Evolutionary conservation across 202 grass and related monocot species (phyloP).

Genomic region (Cymbopogon flexuosus): DNA sequence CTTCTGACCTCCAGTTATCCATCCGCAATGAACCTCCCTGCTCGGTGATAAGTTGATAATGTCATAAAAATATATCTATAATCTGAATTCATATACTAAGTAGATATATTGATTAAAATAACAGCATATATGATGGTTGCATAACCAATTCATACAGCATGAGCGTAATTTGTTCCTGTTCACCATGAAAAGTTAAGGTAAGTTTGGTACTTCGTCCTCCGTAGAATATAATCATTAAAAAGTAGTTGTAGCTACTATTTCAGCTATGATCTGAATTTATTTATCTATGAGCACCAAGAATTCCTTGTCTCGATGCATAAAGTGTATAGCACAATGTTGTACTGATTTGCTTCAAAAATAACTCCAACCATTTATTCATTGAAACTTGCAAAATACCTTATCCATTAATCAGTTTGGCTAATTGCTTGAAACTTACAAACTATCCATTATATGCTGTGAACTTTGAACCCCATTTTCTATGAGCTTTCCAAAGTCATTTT

Average conservation of each 20-base stretch:
- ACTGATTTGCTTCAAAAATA: neutral
- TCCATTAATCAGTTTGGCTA: no score
- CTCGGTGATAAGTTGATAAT: constrained; percentile 9
- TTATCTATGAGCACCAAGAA: neutral
- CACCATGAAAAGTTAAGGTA: neutral
- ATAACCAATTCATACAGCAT: neutral
- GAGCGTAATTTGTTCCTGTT: neutral
- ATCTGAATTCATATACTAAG: neutral
- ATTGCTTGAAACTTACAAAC: no score
- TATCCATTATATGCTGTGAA: neutral
- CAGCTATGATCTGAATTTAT: neutral
- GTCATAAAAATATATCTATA: neutral
- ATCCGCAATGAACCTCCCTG: constrained; percentile 65
- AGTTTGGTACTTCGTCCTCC: neutral
- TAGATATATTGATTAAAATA: neutral
- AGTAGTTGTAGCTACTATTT: neutral
- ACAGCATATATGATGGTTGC: neutral
- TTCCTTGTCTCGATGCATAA: neutral
- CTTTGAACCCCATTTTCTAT: neutral
- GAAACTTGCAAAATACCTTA: neutral
- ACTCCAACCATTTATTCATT: neutral
- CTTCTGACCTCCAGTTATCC: constrained; percentile 57
- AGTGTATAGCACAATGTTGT: neutral
- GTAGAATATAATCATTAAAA: neutral
- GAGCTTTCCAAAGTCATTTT: neutral